Evolutionary conservation across 2,329 filamentous ascomycete species (phyloP).

Genomic region (Phoma sp.): DNA sequence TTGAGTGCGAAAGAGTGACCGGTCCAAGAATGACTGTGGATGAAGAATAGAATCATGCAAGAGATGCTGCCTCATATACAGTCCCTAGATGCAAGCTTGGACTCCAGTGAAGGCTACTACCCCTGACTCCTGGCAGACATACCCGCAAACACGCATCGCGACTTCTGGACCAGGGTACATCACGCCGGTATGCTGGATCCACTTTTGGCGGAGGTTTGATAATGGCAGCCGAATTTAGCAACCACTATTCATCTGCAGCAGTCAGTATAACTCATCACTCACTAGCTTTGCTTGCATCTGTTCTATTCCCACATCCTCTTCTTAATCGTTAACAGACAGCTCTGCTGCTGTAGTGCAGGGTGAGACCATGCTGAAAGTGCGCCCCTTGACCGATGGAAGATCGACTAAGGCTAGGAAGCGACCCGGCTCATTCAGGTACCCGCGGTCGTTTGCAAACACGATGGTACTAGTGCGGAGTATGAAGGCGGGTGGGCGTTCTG

Average conservation of each 20-base stretch:
- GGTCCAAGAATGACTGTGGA: slow-evolving; percentile 23
- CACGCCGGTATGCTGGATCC: slow-evolving; percentile 4
- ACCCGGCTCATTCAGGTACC: slow-evolving; percentile 10
- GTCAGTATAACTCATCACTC: neutral
- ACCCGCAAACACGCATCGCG: neutral
- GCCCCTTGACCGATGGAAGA: neutral
- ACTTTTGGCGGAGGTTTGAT: slow-evolving; percentile 5
- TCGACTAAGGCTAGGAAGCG: neutral
- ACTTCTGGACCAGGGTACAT: slow-evolving; percentile 3
- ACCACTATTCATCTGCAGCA: neutral
- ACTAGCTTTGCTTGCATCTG: neutral
- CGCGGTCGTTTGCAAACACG: slow-evolving; percentile 3
- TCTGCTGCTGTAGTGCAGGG: neutral
- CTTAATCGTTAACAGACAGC: neutral
- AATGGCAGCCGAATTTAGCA: slow-evolving; percentile 1
- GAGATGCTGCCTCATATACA: slow-evolving; percentile 12
- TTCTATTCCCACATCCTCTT: neutral
- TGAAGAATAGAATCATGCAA: slow-evolving; percentile 6
- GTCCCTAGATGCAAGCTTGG: slow-evolving; percentile 4
- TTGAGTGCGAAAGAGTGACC: slow-evolving; percentile 25
- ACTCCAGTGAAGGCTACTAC: slow-evolving; percentile 2
- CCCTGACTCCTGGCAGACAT: slow-evolving; percentile 7
- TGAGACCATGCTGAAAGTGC: neutral
- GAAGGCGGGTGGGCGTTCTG: slow-evolving; percentile 14
- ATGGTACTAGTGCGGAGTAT: neutral